These are phyloP conservation scores for Pichia sp. DNA, from an alignment of 1,139 yeast genomes.

Conservation along the genomic window DNA sequence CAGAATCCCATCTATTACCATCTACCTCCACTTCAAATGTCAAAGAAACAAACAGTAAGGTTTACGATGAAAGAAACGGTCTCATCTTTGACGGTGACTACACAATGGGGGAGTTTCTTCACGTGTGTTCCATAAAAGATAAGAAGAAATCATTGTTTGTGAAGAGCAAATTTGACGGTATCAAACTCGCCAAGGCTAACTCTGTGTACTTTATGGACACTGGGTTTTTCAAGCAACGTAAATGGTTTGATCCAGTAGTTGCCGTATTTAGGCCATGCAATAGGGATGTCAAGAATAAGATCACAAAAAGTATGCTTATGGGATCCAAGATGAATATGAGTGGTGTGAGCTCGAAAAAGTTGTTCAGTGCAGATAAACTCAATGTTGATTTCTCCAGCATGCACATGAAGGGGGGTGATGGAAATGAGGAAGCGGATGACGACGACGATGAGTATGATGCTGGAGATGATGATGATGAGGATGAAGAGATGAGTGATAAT, in stretches of 20 bases:
- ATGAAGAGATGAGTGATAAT: slow-evolving; percentile 15
- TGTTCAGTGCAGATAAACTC: slow-evolving; percentile 9
- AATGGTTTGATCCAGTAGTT: slow-evolving; percentile 32
- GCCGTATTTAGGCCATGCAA: slow-evolving; percentile 52
- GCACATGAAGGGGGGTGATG: slow-evolving; percentile 3
- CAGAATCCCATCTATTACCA: too few species aligned
- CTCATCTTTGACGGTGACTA: slow-evolving; percentile 8
- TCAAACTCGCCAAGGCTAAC: slow-evolving; percentile 27
- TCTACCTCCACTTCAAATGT: not conserved
- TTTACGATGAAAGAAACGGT: slow-evolving; percentile 4
- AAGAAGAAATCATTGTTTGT: slow-evolving; percentile 19
- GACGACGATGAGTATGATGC: slow-evolving; percentile 13
- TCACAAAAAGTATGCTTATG: slow-evolving; percentile 30
- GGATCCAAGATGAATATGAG: slow-evolving; percentile 13
- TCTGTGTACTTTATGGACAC: slow-evolving; percentile 30
- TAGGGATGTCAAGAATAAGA: slow-evolving; percentile 34
- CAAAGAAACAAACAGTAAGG: not conserved
- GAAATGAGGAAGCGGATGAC: slow-evolving; percentile 10
- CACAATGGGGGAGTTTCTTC: slow-evolving; percentile 15
- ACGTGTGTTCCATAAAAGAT: slow-evolving; percentile 15
- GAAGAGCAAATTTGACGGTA: slow-evolving; percentile 23
- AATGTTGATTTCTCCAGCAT: slow-evolving; percentile 10
- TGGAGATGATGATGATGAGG: slow-evolving; percentile 27
- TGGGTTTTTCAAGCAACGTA: slow-evolving; percentile 7
- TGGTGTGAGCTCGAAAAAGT: slow-evolving; percentile 4